Conservation (phyloP, 2,329 filamentous ascomycete species). For the Pestalotiopsis sp. region DNA sequence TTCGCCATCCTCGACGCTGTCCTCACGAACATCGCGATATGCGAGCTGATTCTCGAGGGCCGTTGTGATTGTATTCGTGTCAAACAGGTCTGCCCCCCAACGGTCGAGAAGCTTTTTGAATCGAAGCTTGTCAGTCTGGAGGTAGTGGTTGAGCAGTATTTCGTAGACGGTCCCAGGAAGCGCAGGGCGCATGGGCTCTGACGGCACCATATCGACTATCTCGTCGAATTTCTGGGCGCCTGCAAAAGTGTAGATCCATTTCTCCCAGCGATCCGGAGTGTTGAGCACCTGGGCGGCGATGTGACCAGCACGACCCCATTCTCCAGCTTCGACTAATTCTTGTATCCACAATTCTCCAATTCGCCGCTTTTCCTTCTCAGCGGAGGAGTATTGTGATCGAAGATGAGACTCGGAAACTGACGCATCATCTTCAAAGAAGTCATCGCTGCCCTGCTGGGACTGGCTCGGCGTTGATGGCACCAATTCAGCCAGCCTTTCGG, state of each 20-base stretch:
- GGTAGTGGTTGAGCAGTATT: slow-evolving; percentile 85
- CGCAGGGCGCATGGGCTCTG: slow-evolving; percentile 74
- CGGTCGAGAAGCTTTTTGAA: slow-evolving; percentile 79
- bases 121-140: slow-evolving; percentile 73
- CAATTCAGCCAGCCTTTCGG: slow-evolving; percentile 43
- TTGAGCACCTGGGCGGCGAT: slow-evolving; percentile 83
- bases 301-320: slow-evolving; percentile 79
- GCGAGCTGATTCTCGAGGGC: slow-evolving; percentile 83
- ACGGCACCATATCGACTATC: slow-evolving; percentile 83
- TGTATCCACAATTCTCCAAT: slow-evolving; percentile 95
- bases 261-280: slow-evolving; percentile 84
- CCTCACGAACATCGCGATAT: slow-evolving; percentile 73
- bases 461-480: slow-evolving; percentile 44
- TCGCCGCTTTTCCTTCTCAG: slow-evolving; percentile 84
- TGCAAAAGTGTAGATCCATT: slow-evolving; percentile 93
- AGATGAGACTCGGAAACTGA: slow-evolving; percentile 65
- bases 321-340: slow-evolving; percentile 72
- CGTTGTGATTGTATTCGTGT: slow-evolving; percentile 74
- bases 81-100: slow-evolving; percentile 86
- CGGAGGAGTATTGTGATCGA: slow-evolving; percentile 61
- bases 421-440: slow-evolving; percentile 76
- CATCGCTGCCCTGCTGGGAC: slow-evolving; percentile 46
- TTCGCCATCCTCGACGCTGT: slow-evolving; percentile 74
- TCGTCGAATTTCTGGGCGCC: slow-evolving; percentile 86
- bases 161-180: slow-evolving; percentile 86